phyloP scores from a whole-genome alignment of 2,329 filamentous ascomycete genomes.

The Xylaria sp. region DNA sequence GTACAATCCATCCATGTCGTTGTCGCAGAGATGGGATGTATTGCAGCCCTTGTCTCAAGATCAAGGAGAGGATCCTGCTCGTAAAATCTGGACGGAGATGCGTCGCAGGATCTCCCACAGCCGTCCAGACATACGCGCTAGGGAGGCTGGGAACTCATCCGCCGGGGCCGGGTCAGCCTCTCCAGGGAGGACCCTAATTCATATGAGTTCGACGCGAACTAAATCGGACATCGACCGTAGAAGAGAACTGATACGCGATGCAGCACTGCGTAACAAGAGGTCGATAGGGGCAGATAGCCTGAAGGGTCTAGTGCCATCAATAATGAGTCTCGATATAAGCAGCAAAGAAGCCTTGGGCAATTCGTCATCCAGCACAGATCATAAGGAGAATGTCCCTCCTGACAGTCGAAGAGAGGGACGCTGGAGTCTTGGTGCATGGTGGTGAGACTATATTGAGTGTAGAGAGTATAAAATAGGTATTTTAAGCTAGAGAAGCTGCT shows the following conservation, averaged over 20 bases:
- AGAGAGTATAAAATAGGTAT: neutral
- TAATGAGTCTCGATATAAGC: conserved; percentile 29
- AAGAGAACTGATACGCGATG: conserved; percentile 34
- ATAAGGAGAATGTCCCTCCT: conserved; percentile 26
- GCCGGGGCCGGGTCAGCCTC: conserved; percentile 1
- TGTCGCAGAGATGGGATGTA: conserved; percentile 28
- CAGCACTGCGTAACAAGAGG: conserved; percentile 37
- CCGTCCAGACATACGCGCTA: conserved; percentile 26
- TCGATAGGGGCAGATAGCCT: conserved; percentile 40
- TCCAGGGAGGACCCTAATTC: neutral
- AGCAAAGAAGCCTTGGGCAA: conserved; percentile 23
- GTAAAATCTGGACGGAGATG: conserved; percentile 42
- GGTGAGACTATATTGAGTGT: conserved; percentile 25
- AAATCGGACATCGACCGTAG: conserved; percentile 31
- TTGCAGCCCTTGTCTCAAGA: conserved; percentile 24
- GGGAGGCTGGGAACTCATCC: conserved; percentile 23
- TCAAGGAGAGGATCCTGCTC: conserved; percentile 33
- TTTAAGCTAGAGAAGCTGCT: neutral
- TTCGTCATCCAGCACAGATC: conserved; percentile 10
- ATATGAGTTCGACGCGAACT: neutral
- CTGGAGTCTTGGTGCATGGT: conserved; percentile 39
- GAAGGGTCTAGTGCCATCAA: conserved; percentile 40
- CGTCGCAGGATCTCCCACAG: conserved; percentile 33
- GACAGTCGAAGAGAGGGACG: conserved; percentile 32
- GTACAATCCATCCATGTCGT: conserved; percentile 15